phyloP scores from a whole-genome alignment of 768 basidiomycete species.

The Kwoniella mangroviensis region DNA sequence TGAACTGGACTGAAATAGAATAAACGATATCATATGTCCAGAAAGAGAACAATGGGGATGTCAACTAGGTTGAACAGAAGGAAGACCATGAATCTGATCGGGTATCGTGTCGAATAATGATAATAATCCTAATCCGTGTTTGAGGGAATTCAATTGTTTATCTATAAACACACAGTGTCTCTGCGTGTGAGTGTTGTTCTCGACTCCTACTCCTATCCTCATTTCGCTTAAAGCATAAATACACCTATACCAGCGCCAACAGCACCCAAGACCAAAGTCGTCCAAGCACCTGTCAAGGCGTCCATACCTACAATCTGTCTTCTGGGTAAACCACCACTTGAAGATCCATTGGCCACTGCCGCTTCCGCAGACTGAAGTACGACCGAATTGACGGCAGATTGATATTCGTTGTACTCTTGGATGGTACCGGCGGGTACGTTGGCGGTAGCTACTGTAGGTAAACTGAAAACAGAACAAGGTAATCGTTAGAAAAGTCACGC shows the following conservation, averaged over 20 bases:
- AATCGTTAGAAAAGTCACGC: not conserved
- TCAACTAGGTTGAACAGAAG: no score
- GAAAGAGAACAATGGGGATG: not conserved
- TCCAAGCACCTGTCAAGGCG: constrained; percentile 20
- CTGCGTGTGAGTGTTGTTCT: no score
- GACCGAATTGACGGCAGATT: constrained; percentile 41
- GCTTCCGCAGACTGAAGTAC: constrained; percentile 37
- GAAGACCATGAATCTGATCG: no score
- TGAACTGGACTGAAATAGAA: not conserved
- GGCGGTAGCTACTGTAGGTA: constrained; percentile 44
- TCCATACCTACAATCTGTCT: constrained; percentile 2
- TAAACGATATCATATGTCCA: not conserved
- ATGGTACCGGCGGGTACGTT: constrained; percentile 45
- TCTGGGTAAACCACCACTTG: constrained; percentile 1
- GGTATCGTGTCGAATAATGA: not conserved
- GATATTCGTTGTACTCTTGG: constrained; percentile 43
- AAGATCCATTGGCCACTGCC: constrained; percentile 14
- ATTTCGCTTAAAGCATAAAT: constrained; percentile 17
- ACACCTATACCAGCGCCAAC: constrained; percentile 25
- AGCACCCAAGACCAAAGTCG: constrained; percentile 20
- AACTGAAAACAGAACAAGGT: constrained; percentile 5
- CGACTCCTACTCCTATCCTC: no score
- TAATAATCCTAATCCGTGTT: not conserved
- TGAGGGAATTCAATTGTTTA: no score
- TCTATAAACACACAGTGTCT: no score